A percentile compares a stretch with the other conserved stretches of the same genome.
phyloP scores from a whole-genome alignment of 139 green algal genomes.

The Tetradesmus obliquus region DNA sequence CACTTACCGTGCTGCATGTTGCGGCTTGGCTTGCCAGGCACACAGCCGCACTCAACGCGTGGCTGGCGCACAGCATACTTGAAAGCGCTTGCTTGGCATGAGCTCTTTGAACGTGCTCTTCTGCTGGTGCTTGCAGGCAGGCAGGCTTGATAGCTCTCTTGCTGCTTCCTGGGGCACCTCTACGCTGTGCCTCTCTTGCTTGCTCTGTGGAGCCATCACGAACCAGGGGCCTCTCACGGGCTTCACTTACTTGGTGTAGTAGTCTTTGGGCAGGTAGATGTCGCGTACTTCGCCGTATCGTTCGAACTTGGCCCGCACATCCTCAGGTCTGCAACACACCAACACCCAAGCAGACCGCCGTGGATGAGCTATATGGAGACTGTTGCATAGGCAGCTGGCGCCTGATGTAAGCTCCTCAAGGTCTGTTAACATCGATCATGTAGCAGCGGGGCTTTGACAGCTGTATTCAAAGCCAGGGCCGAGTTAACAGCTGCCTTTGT shows the following conservation, averaged over 20 bases:
- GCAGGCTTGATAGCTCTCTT: background rate
- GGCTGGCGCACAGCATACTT: background rate
- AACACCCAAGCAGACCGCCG: background rate
- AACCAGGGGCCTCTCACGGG: background rate
- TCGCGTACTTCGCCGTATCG: slow-evolving; percentile 79
- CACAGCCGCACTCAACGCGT: background rate
- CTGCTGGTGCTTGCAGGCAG: background rate
- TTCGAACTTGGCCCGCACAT: slow-evolving; percentile 77
- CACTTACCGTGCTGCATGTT: slow-evolving; percentile 9
- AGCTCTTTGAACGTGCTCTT: background rate
- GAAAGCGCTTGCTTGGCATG: background rate
- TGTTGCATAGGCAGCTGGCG: background rate
- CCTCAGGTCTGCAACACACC: slow-evolving; percentile 63
- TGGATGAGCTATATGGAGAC: background rate
- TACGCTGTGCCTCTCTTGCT: background rate
- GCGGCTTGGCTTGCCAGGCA: background rate
- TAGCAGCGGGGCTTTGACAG: background rate
- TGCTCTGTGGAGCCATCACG: background rate
- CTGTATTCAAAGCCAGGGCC: background rate
- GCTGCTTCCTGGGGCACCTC: background rate
- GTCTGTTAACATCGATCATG: background rate
- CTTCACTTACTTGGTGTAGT: slow-evolving; percentile 71
- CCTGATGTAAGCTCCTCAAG: background rate
- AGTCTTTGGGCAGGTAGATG: slow-evolving; percentile 85
- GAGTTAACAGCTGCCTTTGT: background rate